Conservation (phyloP, 129 eudicot genomes). For the carrot (Daucus carota) region DH1_v3.0 NC_030383.2:60796501-60797000, state of each 20-base stretch:
- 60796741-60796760: constrained; percentile 35
- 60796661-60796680: background rate
- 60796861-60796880: too few relatives aligned
- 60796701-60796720: background rate
- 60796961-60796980: too few relatives aligned
- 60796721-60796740: constrained; percentile 13
- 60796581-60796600: background rate
- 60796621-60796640: background rate
- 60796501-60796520: background rate
- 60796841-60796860: too few relatives aligned
- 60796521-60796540: background rate
- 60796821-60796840: constrained; percentile 43
- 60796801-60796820: constrained; percentile 36
- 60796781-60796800: constrained; percentile 56
- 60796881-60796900: too few relatives aligned
- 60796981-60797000: too few relatives aligned
- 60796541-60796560: background rate
- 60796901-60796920: too few relatives aligned
- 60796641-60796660: background rate
- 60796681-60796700: background rate
- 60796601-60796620: background rate
- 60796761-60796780: constrained; percentile 13
- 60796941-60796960: too few relatives aligned
- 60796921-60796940: too few relatives aligned
- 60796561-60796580: background rate